phyloP scores from a whole-genome alignment of 208 protist genomes.

The Acanthamoeba rhysodes region DNA sequence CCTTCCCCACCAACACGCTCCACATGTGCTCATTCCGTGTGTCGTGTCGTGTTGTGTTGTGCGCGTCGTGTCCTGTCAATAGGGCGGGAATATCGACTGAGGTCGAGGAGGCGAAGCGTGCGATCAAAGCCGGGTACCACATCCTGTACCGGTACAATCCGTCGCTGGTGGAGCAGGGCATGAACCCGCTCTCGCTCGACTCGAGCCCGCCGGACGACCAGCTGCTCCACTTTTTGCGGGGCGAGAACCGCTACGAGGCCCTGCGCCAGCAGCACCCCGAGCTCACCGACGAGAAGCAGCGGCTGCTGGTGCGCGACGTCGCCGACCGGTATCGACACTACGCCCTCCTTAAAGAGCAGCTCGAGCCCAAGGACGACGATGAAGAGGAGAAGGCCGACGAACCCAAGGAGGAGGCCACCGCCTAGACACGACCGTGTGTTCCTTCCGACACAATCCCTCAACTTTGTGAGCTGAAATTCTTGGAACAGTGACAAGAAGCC shows the following conservation, averaged over 20 bases:
- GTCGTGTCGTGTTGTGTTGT: neutral
- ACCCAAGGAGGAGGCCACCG: neutral
- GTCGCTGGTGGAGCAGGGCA: slow-evolving; percentile 66
- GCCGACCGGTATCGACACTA: slow-evolving; percentile 17
- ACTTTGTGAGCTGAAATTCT: too few relatives aligned
- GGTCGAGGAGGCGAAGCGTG: slow-evolving; percentile 51
- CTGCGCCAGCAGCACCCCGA: slow-evolving; percentile 25
- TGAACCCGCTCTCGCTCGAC: slow-evolving; percentile 83
- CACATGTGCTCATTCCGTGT: too few relatives aligned
- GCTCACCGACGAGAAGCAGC: slow-evolving; percentile 18
- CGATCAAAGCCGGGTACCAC: neutral
- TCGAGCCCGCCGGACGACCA: slow-evolving; percentile 77
- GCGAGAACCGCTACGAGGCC: slow-evolving; percentile 79
- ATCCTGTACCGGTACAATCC: slow-evolving; percentile 59
- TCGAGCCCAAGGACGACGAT: slow-evolving; percentile 20
- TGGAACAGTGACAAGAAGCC: too few relatives aligned
- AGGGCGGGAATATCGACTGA: neutral
- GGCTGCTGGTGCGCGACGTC: neutral
- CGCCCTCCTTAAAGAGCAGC: neutral
- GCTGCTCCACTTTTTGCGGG: slow-evolving; percentile 81
- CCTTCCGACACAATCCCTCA: too few relatives aligned
- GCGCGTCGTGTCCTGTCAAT: too few relatives aligned
- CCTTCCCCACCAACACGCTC: neutral
- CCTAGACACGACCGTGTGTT: too few relatives aligned
- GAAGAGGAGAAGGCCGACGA: neutral